Conservation (phyloP, 1,284 basidiomycete genomes). For the Ceratobasidium sp. region DNA sequence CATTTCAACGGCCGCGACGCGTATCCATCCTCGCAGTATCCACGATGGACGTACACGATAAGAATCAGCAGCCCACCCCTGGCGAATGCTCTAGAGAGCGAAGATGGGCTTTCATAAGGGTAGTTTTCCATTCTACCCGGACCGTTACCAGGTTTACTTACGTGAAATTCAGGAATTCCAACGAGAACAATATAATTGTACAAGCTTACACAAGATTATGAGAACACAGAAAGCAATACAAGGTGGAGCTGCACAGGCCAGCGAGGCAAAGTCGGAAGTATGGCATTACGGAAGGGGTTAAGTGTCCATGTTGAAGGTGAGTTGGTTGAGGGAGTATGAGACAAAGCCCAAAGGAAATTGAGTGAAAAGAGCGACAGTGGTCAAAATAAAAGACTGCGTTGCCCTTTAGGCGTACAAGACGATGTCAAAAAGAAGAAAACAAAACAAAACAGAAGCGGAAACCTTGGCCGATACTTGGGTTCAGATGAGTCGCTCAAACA, state of each 20-base stretch:
- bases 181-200: constrained; percentile 29
- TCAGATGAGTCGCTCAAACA: constrained; percentile 33
- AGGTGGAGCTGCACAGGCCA: neutral
- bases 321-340: neutral
- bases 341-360: neutral
- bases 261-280: constrained; percentile 11
- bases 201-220: neutral
- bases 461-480: constrained; percentile 41
- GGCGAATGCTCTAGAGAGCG: too few species aligned
- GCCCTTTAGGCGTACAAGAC: constrained; percentile 39
- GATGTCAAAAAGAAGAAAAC: constrained; percentile 14
- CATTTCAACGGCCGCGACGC: too few species aligned
- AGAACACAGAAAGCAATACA: constrained; percentile 12
- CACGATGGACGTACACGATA: too few species aligned
- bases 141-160: too few species aligned
- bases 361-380: constrained; percentile 31
- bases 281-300: constrained; percentile 39
- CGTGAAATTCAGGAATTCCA: too few species aligned
- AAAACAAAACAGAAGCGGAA: constrained; percentile 19
- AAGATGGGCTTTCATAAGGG: too few species aligned
- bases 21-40: too few species aligned
- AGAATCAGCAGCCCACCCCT: too few species aligned
- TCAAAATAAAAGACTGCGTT: constrained; percentile 39
- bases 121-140: too few species aligned
- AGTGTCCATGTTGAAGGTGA: constrained; percentile 8